A percentile compares a stretch with the other conserved stretches of the same genome.
Conservation (phyloP, 1,139 yeast genomes). For the Komagataea norvegica region DNA sequence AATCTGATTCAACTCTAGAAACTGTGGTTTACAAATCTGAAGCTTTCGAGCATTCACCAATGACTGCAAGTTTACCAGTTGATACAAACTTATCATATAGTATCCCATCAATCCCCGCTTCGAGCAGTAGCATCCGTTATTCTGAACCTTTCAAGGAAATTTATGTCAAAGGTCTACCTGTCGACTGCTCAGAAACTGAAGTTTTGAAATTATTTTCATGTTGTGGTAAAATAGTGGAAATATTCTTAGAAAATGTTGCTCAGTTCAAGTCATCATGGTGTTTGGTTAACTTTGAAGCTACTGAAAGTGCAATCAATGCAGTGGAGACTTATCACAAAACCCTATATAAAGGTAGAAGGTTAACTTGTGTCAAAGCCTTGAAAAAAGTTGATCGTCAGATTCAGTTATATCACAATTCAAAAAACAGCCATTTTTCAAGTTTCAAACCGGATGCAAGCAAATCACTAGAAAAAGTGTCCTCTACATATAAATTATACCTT, state of each 20-base stretch:
- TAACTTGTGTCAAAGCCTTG: slow-evolving; percentile 32
- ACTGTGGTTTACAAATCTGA: slow-evolving; percentile 8
- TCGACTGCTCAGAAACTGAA: slow-evolving; percentile 33
- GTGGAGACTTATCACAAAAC: slow-evolving; percentile 28
- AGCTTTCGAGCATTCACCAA: slow-evolving; percentile 2
- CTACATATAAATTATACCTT: slow-evolving; percentile 18
- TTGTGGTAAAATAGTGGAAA: slow-evolving; percentile 39
- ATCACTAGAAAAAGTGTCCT: not conserved
- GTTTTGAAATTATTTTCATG: slow-evolving; percentile 34
- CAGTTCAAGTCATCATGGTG: slow-evolving; percentile 42
- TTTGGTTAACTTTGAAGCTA: slow-evolving; percentile 37
- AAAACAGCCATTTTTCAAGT: not conserved
- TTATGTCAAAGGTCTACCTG: slow-evolving; percentile 42
- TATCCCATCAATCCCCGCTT: not conserved
- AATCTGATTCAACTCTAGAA: slow-evolving; percentile 8
- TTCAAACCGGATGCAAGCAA: too few species aligned
- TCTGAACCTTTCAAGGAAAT: slow-evolving; percentile 29
- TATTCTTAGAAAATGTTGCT: slow-evolving; percentile 35
- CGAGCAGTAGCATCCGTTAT: slow-evolving; percentile 1
- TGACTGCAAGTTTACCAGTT: not conserved
- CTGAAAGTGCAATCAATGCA: slow-evolving; percentile 29
- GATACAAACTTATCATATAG: slow-evolving; percentile 1
- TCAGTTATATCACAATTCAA: slow-evolving; percentile 10
- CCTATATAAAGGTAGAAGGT: slow-evolving; percentile 25
- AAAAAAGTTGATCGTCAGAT: slow-evolving; percentile 20